Conservation (phyloP, 257 asterid genomes). For the Penstemon newberryi region DNA sequence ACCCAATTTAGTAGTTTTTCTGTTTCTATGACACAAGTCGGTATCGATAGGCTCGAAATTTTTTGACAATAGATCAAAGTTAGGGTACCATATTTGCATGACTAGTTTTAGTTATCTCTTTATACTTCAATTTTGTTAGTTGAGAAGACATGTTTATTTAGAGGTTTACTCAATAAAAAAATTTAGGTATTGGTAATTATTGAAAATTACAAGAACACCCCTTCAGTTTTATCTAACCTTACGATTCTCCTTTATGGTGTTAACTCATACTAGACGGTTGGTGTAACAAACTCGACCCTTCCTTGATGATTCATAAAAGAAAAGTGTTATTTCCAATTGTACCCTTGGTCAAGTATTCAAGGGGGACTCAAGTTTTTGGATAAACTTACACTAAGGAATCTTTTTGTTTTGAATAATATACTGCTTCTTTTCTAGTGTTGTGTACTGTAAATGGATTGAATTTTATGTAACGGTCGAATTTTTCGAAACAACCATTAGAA, state of each 20-base stretch:
- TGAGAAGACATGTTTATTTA: slow-evolving; percentile 8
- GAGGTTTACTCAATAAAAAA: background rate
- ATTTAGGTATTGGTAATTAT: background rate
- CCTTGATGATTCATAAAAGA: too few species aligned
- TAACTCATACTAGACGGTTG: slow-evolving; percentile 27
- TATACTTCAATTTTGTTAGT: background rate
- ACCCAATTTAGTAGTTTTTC: slow-evolving; percentile 19
- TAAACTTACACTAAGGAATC: too few species aligned
- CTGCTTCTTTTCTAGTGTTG: too few species aligned
- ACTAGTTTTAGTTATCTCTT: background rate
- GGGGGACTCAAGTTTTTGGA: too few species aligned
- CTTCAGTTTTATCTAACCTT: background rate
- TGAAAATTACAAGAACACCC: background rate
- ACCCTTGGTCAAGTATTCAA: too few species aligned
- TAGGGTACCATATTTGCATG: background rate
- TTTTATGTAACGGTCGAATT: too few species aligned
- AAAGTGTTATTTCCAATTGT: too few species aligned
- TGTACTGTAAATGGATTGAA: too few species aligned
- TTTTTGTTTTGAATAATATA: too few species aligned
- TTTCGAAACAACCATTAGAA: too few species aligned
- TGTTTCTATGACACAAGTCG: background rate
- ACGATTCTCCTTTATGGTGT: background rate
- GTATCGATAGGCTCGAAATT: slow-evolving; percentile 22
- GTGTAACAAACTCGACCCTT: too few species aligned
- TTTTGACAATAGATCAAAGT: slow-evolving; percentile 1